phyloP scores from a whole-genome alignment of 2,329 filamentous ascomycete genomes.

The Rhytidhysteron rufulum region DNA sequence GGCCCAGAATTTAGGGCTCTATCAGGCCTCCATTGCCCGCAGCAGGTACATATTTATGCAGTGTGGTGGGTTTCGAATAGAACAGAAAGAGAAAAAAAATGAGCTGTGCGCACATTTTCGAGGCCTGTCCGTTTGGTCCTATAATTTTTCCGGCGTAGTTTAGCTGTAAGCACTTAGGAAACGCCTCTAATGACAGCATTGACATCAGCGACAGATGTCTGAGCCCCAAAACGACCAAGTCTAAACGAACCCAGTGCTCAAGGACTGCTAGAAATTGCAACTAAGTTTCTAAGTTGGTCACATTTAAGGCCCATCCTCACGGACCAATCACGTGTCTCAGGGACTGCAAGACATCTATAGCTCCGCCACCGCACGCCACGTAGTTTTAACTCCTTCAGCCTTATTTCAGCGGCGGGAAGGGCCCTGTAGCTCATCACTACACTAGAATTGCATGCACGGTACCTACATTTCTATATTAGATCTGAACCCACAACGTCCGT shows the following conservation, averaged over 20 bases:
- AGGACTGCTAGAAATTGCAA: constrained; percentile 12
- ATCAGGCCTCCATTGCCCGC: constrained; percentile 10
- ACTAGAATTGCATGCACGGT: constrained; percentile 30
- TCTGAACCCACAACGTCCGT: constrained; percentile 21
- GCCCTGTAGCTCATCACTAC: constrained; percentile 21
- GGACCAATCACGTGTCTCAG: constrained; percentile 25
- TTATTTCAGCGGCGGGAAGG: constrained; percentile 30
- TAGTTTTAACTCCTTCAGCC: constrained; percentile 29
- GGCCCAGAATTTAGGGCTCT: constrained; percentile 27
- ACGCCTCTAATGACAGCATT: constrained; percentile 12
- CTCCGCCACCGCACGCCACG: constrained; percentile 36
- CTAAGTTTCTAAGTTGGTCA: constrained; percentile 23
- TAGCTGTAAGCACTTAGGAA: neutral
- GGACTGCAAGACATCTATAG: constrained; percentile 29
- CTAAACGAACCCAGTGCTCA: constrained; percentile 5
- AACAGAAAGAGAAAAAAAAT: neutral
- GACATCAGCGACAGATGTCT: constrained; percentile 20
- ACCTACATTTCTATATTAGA: constrained; percentile 26
- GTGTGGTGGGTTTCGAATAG: neutral
- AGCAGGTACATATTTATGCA: constrained; percentile 1
- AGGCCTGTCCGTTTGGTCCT: neutral
- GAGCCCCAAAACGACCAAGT: constrained; percentile 23
- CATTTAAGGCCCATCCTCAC: constrained; percentile 21
- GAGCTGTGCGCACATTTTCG: constrained; percentile 1
- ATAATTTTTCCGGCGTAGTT: neutral